A percentile compares a stretch with the other conserved stretches of the same genome.
phyloP scores from a whole-genome alignment of 2,329 filamentous ascomycete species.

The Pseudopithomyces maydicus region DNA sequence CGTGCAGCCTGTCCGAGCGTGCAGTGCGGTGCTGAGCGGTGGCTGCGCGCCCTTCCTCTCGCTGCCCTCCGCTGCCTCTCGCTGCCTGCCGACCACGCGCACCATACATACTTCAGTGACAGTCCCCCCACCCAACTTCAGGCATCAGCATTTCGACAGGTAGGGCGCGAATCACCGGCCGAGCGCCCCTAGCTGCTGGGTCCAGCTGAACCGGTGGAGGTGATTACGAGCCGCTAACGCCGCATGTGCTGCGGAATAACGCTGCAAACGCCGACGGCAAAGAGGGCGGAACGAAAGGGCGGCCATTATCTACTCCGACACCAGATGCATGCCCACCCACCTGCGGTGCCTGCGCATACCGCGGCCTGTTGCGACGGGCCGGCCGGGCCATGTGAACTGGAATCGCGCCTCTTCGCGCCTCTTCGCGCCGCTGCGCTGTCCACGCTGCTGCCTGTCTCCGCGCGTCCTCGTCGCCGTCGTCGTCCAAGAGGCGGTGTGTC shows the following conservation, averaged over 20 bases:
- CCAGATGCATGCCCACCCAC: background rate
- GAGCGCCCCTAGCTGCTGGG: conserved; percentile 20
- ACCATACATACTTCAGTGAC: no score
- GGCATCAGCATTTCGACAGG: conserved; percentile 13
- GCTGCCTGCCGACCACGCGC: no score
- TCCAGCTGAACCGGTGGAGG: conserved; percentile 30
- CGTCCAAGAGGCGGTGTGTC: conserved; percentile 20
- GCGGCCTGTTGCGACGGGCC: background rate
- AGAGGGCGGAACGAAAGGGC: conserved; percentile 32
- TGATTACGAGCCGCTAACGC: conserved; percentile 31
- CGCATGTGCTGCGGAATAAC: conserved; percentile 21
- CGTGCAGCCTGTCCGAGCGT: no score
- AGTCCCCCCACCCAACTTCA: conserved; percentile 7
- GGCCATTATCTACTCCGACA: conserved; percentile 24
- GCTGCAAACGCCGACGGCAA: conserved; percentile 24
- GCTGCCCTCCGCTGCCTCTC: no score
- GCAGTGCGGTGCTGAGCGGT: no score
- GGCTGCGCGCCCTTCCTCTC: no score
- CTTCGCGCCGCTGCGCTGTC: no score
- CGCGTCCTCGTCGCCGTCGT: background rate
- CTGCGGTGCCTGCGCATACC: background rate
- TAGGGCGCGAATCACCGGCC: conserved; percentile 33
- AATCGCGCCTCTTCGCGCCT: no score
- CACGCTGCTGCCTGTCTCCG: background rate
- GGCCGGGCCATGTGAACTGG: no score